A percentile compares a stretch with the other conserved stretches of the same genome.
phyloP scores from a whole-genome alignment of 2,329 filamentous ascomycete genomes.

The Diaporthe sp. region DNA sequence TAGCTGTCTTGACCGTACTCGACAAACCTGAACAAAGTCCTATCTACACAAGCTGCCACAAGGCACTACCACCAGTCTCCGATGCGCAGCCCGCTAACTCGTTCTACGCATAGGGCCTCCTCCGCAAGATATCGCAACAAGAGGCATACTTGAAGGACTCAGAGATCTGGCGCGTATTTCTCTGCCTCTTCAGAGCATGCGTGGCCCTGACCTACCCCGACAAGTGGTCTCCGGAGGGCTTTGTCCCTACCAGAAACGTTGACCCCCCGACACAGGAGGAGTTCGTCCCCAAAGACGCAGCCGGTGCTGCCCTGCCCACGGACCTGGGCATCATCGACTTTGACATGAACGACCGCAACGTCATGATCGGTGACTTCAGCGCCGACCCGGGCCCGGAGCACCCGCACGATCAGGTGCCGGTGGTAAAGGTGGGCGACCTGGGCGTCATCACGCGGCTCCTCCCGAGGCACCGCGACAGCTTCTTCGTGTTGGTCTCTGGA shows the following conservation, averaged over 20 bases:
- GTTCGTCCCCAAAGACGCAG: not conserved
- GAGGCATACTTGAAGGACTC: not conserved
- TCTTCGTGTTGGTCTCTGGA: not conserved
- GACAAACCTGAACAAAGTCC: too few relatives aligned
- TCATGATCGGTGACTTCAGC: slow-evolving; percentile 24
- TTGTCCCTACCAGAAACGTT: not conserved
- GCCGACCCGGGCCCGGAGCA: not conserved
- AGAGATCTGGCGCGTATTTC: slow-evolving; percentile 23
- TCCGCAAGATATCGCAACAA: slow-evolving; percentile 20
- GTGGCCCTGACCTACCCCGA: slow-evolving; percentile 16
- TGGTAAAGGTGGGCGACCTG: slow-evolving; percentile 28
- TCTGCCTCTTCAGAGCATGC: slow-evolving; percentile 33
- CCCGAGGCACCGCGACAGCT: not conserved
- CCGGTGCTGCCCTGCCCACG: not conserved
- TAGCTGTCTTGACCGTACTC: not conserved
- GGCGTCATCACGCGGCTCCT: not conserved
- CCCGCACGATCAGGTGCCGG: slow-evolving; percentile 11
- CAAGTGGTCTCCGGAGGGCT: not conserved
- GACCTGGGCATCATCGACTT: slow-evolving; percentile 13
- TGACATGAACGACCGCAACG: slow-evolving; percentile 35
- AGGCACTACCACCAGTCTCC: not conserved
- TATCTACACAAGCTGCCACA: not conserved
- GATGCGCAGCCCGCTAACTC: not conserved
- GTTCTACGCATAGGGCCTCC: not conserved
- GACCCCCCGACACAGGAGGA: slow-evolving; percentile 14